Conservation (phyloP, 176 grass and related monocot species). For the Elymus sibiricus region DNA sequence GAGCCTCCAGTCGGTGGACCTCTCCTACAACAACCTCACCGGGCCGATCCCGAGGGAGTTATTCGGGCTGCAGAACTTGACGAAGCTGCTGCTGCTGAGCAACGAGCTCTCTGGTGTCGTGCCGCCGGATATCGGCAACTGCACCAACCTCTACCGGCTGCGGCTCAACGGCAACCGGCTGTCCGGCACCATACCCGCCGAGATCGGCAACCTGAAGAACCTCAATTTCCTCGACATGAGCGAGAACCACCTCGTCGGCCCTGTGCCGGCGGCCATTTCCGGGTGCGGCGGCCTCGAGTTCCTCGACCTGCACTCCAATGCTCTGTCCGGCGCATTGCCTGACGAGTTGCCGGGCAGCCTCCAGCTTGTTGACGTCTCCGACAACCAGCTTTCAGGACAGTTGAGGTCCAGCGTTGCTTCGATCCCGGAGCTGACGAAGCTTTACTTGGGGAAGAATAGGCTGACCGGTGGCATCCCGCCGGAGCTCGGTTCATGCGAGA, state of each 20-base stretch:
- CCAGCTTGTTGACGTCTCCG: constrained; percentile 74
- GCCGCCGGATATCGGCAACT: constrained; percentile 82
- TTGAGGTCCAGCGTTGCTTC: constrained; percentile 41
- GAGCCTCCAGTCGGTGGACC: constrained; percentile 75
- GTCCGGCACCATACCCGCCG: constrained; percentile 58
- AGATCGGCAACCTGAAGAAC: constrained; percentile 67
- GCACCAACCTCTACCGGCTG: constrained; percentile 75
- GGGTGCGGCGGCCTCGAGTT: constrained; percentile 71
- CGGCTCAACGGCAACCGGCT: constrained; percentile 75
- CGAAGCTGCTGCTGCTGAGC: constrained; percentile 73
- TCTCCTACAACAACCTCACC: constrained; percentile 88
- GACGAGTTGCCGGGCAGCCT: constrained; percentile 65
- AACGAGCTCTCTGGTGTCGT: constrained; percentile 81
- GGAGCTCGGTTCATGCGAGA: constrained; percentile 71
- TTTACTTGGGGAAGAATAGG: constrained; percentile 57
- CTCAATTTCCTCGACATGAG: constrained; percentile 94
- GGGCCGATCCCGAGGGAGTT: constrained; percentile 67
- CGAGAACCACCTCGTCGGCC: constrained; percentile 65
- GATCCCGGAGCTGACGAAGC: constrained; percentile 77
- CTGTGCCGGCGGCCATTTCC: constrained; percentile 54
- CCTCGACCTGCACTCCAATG: constrained; percentile 85
- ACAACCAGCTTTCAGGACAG: constrained; percentile 66
- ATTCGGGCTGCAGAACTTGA: constrained; percentile 75
- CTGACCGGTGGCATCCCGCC: constrained; percentile 55
- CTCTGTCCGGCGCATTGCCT: constrained; percentile 56